Percentiles rank a stretch among this genome's conserved stretches.
phyloP scores from a whole-genome alignment of 148 eudicot species.

The Tetragonia tetragonoides region DNA sequence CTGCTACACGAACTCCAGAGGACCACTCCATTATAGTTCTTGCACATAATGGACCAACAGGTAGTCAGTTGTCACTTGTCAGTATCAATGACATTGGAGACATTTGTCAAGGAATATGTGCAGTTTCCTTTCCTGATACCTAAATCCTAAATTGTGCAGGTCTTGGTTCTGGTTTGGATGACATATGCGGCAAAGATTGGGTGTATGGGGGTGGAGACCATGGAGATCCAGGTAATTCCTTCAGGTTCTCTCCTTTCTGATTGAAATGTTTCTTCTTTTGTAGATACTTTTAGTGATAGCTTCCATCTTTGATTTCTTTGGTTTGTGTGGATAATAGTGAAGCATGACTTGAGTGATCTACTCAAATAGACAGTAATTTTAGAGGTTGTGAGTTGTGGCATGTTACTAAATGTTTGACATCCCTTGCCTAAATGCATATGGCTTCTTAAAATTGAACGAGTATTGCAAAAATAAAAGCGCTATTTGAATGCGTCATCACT shows the following conservation, averaged over 20 bases:
- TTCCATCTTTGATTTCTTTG: not conserved
- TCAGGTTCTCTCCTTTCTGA: not conserved
- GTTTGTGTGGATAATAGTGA: not conserved
- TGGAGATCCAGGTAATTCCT: constrained; percentile 79
- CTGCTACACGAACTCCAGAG: constrained; percentile 60
- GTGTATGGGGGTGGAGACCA: constrained; percentile 69
- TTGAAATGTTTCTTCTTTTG: not conserved
- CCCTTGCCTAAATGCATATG: not conserved
- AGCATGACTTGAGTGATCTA: not conserved
- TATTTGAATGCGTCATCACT: not conserved
- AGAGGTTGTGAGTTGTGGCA: not conserved
- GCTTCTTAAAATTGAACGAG: not conserved
- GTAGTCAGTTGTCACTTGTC: constrained; percentile 28
- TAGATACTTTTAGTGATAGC: not conserved
- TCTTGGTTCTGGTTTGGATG: constrained; percentile 72
- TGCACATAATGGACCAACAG: constrained; percentile 96
- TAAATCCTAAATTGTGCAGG: constrained; percentile 40
- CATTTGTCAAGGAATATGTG: not conserved
- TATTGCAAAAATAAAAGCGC: not conserved
- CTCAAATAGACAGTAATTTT: not conserved
- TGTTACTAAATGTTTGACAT: not conserved
- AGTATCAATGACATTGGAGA: not conserved
- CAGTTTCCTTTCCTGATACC: not conserved
- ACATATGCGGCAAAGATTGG: constrained; percentile 95
- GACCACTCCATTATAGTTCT: constrained; percentile 63